phyloP scores from a whole-genome alignment of 83 land plant species.

The Thuja plicata region DNA sequence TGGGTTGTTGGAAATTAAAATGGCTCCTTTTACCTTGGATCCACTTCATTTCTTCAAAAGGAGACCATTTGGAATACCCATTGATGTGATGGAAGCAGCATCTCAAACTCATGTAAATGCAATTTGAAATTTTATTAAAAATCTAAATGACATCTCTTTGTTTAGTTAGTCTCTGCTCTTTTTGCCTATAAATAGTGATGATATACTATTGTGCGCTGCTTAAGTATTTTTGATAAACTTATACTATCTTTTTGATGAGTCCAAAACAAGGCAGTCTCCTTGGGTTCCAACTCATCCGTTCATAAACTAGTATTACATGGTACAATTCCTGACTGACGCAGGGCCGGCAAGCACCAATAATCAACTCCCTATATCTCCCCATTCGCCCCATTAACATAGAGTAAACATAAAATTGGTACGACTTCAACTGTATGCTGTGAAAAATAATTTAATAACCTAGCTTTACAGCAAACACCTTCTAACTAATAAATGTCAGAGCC shows the following conservation, averaged over 20 bases:
- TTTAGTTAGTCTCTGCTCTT: neutral
- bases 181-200: neutral
- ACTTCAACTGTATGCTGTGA: neutral
- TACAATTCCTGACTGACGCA: neutral
- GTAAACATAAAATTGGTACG: neutral
- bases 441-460: neutral
- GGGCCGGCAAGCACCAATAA: neutral
- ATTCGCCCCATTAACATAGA: neutral
- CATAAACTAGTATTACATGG: neutral
- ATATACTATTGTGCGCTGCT: neutral
- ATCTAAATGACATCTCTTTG: neutral
- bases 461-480: neutral
- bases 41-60: neutral
- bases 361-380: too few relatives aligned
- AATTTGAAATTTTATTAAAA: neutral
- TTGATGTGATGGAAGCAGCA: neutral
- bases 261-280: neutral
- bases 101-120: neutral
- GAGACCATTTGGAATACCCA: neutral
- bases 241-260: neutral
- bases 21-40: neutral
- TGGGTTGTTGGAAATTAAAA: neutral
- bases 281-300: neutral
- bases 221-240: neutral
- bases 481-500: neutral